Conservation (phyloP, 257 asterid genomes). For the Solanum pennellii region DNA sequence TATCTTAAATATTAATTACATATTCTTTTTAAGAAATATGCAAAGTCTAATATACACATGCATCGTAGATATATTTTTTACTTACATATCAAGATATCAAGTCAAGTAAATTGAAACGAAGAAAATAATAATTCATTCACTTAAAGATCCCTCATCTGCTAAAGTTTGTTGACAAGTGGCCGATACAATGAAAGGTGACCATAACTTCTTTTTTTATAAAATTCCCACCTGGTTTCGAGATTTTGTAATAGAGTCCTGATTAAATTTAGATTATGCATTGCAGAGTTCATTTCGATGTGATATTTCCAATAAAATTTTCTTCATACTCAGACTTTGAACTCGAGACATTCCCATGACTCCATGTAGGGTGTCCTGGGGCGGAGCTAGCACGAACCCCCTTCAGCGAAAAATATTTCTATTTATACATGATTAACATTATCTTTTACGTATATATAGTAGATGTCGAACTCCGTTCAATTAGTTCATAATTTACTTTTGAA, state of each 20-base stretch:
- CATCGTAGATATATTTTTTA: too few species aligned
- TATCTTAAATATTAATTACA: neutral
- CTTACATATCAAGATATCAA: too few species aligned
- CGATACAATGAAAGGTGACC: neutral
- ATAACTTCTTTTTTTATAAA: too few species aligned
- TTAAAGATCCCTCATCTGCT: neutral
- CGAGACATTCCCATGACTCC: accelerated
- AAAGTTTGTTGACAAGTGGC: neutral
- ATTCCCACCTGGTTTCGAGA: neutral
- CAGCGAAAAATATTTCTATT: too few species aligned
- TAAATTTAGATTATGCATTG: too few species aligned
- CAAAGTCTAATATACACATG: neutral
- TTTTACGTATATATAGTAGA: too few species aligned
- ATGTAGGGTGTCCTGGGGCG: neutral
- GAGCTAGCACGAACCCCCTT: too few species aligned
- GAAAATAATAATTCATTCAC: neutral
- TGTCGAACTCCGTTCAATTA: too few species aligned
- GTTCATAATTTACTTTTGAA: too few species aligned
- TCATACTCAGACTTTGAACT: accelerated
- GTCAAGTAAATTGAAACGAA: neutral
- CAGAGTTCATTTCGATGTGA: accelerated
- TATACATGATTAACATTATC: too few species aligned
- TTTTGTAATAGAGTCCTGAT: accelerated
- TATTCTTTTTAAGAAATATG: neutral
- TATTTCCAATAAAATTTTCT: accelerated